Percentiles rank a stretch among this genome's conserved stretches.
phyloP scores from a whole-genome alignment of 116 monocot species.

The Posidonia oceanica region DNA sequence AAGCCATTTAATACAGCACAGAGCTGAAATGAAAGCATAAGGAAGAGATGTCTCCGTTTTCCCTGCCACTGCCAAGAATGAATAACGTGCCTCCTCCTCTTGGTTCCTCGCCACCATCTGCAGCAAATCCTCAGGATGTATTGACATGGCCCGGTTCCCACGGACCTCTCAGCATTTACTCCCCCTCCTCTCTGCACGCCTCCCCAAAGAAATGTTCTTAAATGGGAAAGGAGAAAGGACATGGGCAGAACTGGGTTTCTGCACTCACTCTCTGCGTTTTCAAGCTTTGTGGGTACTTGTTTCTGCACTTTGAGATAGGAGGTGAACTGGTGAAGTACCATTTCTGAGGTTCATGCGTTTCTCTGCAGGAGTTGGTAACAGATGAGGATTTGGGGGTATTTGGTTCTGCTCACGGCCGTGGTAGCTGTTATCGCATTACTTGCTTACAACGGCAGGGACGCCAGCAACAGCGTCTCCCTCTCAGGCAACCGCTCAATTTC shows the following conservation, averaged over 20 bases:
- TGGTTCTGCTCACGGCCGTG: not conserved
- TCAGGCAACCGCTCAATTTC: not conserved
- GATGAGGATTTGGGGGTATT: not conserved
- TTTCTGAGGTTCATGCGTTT: not conserved
- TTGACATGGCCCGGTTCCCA: not conserved
- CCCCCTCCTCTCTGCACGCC: not conserved
- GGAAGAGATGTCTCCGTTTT: no score
- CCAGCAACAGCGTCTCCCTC: not conserved
- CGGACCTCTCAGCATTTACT: not conserved
- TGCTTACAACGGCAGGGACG: not conserved
- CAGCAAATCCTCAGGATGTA: not conserved
- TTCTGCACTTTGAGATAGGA: not conserved
- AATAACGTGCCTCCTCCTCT: not conserved
- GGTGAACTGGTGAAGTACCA: not conserved
- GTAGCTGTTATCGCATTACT: not conserved
- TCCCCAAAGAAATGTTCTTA: not conserved
- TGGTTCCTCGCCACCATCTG: not conserved
- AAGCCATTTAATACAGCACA: not conserved
- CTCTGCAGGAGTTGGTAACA: not conserved
- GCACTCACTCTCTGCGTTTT: not conserved
- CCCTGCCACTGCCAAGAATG: not conserved
- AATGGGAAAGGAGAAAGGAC: not conserved
- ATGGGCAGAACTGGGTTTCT: not conserved
- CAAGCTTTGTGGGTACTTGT: no score
- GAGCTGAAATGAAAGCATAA: no score